Evolutionary conservation across 345 rosid species (phyloP).

Genomic region (Excoecaria cochinchinensis): DNA sequence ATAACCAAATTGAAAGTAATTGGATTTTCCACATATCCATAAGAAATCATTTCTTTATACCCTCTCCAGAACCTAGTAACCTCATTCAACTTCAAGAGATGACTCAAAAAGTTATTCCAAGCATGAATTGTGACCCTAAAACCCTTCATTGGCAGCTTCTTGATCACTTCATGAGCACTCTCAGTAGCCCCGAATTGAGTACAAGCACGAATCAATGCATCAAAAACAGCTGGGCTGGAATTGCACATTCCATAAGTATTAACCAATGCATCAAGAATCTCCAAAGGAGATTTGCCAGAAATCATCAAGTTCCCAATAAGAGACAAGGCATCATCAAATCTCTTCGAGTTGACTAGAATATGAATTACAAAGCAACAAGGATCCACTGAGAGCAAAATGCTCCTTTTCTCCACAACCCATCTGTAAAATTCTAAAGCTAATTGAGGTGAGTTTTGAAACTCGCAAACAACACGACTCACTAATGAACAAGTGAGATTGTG

Average conservation of each 20-base stretch:
- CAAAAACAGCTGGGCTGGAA: conserved; percentile 52
- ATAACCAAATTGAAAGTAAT: conserved; percentile 61
- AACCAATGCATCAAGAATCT: conserved; percentile 49
- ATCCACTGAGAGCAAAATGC: conserved; percentile 32
- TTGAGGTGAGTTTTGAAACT: conserved; percentile 53
- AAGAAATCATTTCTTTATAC: conserved; percentile 47
- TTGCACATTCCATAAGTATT: conserved; percentile 35
- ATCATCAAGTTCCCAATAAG: conserved; percentile 44
- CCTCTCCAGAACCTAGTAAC: conserved; percentile 50
- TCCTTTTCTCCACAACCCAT: conserved; percentile 40
- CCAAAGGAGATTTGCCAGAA: conserved; percentile 39
- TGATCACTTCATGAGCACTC: conserved; percentile 54
- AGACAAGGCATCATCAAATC: conserved; percentile 48
- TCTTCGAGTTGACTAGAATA: conserved; percentile 45
- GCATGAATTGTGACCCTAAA: conserved; percentile 52
- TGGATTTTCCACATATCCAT: conserved; percentile 56
- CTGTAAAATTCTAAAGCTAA: conserved; percentile 60
- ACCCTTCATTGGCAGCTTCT: conserved; percentile 39
- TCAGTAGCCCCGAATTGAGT: conserved; percentile 41
- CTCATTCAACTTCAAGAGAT: conserved; percentile 56
- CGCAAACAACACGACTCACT: conserved; percentile 42
- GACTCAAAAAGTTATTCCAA: conserved; percentile 65
- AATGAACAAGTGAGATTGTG: conserved; percentile 44
- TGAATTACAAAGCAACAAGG: conserved; percentile 49
- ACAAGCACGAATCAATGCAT: conserved; percentile 66